Conservation (phyloP, 208 protist species). For the Giardia duodenalis region DNA sequence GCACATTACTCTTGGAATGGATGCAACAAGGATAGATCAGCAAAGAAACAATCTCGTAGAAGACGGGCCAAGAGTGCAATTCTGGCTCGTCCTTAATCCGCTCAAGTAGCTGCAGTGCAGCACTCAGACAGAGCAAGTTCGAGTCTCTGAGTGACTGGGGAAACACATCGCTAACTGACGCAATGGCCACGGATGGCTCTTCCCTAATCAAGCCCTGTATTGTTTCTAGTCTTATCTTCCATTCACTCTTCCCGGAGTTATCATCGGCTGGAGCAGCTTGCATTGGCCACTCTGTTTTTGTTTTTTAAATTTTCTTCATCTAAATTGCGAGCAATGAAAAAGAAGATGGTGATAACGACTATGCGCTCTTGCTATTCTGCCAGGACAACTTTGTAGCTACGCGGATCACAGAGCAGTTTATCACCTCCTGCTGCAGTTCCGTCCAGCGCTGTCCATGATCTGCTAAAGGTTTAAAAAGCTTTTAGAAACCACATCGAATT, state of each 20-base stretch:
- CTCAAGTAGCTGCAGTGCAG: not conserved
- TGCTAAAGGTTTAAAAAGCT: too few species aligned
- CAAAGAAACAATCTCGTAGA: not conserved
- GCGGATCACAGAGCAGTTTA: too few species aligned
- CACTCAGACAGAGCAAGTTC: not conserved
- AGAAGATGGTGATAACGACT: too few species aligned
- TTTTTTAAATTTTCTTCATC: too few species aligned
- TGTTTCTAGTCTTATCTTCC: not conserved
- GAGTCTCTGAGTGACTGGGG: not conserved
- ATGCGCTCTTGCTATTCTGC: too few species aligned
- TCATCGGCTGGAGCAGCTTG: too few species aligned
- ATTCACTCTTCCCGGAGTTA: not conserved
- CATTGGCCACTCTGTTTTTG: too few species aligned
- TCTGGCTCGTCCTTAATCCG: not conserved
- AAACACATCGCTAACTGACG: not conserved
- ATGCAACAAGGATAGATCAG: not conserved
- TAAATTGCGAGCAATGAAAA: too few species aligned
- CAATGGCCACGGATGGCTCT: not conserved
- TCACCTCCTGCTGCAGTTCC: too few species aligned
- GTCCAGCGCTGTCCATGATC: too few species aligned
- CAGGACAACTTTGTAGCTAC: too few species aligned
- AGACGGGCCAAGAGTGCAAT: not conserved
- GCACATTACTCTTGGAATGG: not conserved
- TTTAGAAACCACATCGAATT: too few species aligned
- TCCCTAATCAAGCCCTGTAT: not conserved